A percentile compares a stretch with the other conserved stretches of the same genome.
Conservation (phyloP, 2,329 filamentous ascomycete species). For the Uncinocarpus reesii region DNA sequence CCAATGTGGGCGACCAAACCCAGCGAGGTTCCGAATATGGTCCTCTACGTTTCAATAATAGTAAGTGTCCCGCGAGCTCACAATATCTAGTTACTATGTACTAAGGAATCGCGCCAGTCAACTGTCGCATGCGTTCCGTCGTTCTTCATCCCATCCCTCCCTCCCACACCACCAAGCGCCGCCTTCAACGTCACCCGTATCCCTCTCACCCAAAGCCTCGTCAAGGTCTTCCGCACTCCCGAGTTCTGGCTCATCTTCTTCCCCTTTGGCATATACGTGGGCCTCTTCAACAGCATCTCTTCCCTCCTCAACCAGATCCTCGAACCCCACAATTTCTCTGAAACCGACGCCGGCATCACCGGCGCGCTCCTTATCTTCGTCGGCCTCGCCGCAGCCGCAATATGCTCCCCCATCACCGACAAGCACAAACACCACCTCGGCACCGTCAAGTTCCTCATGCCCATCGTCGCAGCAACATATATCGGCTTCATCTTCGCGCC, state of each 20-base stretch:
- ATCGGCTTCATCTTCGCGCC: slow-evolving; percentile 76
- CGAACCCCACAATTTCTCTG: slow-evolving; percentile 69
- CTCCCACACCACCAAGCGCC: slow-evolving; percentile 66
- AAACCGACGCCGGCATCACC: slow-evolving; percentile 77
- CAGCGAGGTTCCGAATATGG: slow-evolving; percentile 63
- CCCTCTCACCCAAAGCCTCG: slow-evolving; percentile 47
- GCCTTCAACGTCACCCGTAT: slow-evolving; percentile 49
- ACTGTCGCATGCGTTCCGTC: slow-evolving; percentile 60
- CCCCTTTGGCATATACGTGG: slow-evolving; percentile 76
- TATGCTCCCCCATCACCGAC: slow-evolving; percentile 73
- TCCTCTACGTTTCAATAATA: slow-evolving; percentile 75
- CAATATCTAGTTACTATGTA: slow-evolving; percentile 1
- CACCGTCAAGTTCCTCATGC: slow-evolving; percentile 63
- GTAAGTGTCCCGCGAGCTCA: slow-evolving; percentile 47
- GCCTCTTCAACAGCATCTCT: slow-evolving; percentile 86
- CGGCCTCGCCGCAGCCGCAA: slow-evolving; percentile 65
- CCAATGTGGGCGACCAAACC: slow-evolving; percentile 61
- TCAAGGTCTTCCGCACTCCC: slow-evolving; percentile 46
- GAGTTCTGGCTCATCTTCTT: slow-evolving; percentile 73
- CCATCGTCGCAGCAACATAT: slow-evolving; percentile 62
- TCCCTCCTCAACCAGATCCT: slow-evolving; percentile 85
- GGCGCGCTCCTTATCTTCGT: slow-evolving; percentile 83
- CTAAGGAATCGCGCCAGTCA: slow-evolving; percentile 42
- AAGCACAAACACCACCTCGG: slow-evolving; percentile 68
- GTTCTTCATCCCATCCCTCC: slow-evolving; percentile 66